Percentiles rank a stretch among this genome's conserved stretches.
Evolutionary conservation across 2,329 filamentous ascomycete genomes (phyloP).

Genomic region (Colletotrichum sidae): DNA sequence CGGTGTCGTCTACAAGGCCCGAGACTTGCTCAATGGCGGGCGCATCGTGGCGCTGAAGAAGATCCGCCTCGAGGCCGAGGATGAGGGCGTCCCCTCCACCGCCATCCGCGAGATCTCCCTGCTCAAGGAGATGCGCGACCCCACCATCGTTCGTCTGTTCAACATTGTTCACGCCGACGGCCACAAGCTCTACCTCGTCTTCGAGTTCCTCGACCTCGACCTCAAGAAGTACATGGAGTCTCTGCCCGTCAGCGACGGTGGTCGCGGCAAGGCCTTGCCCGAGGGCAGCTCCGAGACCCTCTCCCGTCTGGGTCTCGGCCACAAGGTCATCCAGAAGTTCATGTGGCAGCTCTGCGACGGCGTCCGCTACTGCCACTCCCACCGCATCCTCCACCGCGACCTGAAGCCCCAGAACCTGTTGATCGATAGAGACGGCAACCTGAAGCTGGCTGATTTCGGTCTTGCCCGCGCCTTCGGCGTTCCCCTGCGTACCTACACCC

Average conservation of each 20-base stretch:
- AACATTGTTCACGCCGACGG: constrained; percentile 97
- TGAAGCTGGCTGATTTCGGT: constrained; percentile 92
- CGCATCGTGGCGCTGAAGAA: constrained; percentile 95
- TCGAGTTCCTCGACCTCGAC: constrained; percentile 91
- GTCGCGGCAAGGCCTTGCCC: constrained; percentile 85
- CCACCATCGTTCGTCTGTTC: constrained; percentile 86
- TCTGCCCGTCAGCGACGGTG: constrained; percentile 84
- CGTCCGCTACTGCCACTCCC: constrained; percentile 88
- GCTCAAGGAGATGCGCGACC: constrained; percentile 93
- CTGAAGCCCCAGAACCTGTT: constrained; percentile 92
- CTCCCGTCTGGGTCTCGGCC: constrained; percentile 77
- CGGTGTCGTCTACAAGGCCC: constrained; percentile 94
- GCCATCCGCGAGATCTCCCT: constrained; percentile 95
- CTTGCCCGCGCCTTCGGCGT: constrained; percentile 92
- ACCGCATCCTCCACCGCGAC: constrained; percentile 88
- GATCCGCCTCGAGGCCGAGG: constrained; percentile 93
- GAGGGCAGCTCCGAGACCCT: constrained; percentile 77
- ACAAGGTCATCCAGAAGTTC: constrained; percentile 90
- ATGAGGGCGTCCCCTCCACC: constrained; percentile 92
- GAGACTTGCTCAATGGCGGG: constrained; percentile 83
- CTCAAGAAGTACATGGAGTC: constrained; percentile 98
- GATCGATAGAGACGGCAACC: constrained; percentile 86
- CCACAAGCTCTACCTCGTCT: constrained; percentile 93
- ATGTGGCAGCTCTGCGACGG: constrained; percentile 90
- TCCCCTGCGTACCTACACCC: constrained; percentile 89